phyloP scores from a whole-genome alignment of 352 stramenopile species.

The Globisporangium irregulare region DNA sequence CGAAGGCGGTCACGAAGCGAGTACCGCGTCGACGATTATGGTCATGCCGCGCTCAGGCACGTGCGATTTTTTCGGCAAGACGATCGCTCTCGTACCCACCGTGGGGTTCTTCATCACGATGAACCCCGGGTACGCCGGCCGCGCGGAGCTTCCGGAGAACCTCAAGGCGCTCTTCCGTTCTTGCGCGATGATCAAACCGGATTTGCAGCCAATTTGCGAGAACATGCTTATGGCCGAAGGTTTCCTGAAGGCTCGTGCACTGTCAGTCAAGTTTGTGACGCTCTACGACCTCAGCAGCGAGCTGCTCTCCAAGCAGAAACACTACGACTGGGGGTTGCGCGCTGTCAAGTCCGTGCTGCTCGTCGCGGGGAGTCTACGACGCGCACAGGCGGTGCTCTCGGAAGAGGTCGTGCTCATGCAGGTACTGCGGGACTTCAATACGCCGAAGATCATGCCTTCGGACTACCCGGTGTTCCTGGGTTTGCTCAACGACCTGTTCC shows the following conservation, averaged over 20 bases:
- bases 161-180: conserved; percentile 91
- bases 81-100: conserved; percentile 77
- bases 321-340: conserved; percentile 95
- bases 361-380: conserved; percentile 92
- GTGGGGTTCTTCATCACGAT: conserved; percentile 94
- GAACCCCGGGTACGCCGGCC: conserved; percentile 90
- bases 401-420: conserved; percentile 94
- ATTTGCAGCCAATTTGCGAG: conserved; percentile 91
- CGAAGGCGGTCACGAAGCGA: conserved; percentile 17
- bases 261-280: conserved; percentile 90
- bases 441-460: conserved; percentile 89
- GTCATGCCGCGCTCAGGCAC: conserved; percentile 45
- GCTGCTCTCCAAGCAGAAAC: conserved; percentile 83
- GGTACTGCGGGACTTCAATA: conserved; percentile 96
- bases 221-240: conserved; percentile 95
- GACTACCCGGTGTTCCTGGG: conserved; percentile 94
- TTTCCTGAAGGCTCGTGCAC: conserved; percentile 78
- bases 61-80: conserved; percentile 90
- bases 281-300: conserved; percentile 88
- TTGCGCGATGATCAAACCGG: conserved; percentile 91
- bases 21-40: conserved; percentile 19
- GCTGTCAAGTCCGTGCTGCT: conserved; percentile 96
- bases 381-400: conserved; percentile 67
- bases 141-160: conserved; percentile 91
- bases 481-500: conserved; percentile 93